Evolutionary conservation across 2,329 filamentous ascomycete genomes (phyloP).

Genomic region (Ophiobolus disseminans): DNA sequence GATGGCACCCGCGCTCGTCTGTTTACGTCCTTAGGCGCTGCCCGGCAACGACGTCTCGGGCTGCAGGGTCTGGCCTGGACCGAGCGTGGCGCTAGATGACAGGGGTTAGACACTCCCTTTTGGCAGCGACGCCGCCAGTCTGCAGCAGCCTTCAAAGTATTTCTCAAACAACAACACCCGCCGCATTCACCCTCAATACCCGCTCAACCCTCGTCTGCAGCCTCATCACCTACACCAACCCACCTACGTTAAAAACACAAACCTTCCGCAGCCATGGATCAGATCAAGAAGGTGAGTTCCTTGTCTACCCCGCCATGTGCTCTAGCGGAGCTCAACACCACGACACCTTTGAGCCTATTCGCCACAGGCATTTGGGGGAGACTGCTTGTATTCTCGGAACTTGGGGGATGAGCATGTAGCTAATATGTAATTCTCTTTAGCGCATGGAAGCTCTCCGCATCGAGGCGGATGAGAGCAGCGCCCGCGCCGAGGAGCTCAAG

Average conservation of each 20-base stretch:
- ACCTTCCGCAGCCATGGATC: constrained; percentile 68
- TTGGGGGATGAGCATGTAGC: constrained; percentile 10
- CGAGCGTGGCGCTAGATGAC: not conserved
- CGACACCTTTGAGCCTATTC: too few species aligned
- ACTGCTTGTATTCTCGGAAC: too few species aligned
- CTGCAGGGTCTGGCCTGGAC: not conserved
- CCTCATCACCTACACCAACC: constrained; percentile 10
- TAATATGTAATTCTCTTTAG: constrained; percentile 57
- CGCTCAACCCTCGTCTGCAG: constrained; percentile 5
- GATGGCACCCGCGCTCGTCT: constrained; percentile 11
- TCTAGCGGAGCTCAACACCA: constrained; percentile 18
- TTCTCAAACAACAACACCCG: constrained; percentile 33
- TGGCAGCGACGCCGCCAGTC: not conserved
- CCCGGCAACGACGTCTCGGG: too few species aligned
- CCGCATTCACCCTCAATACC: constrained; percentile 14
- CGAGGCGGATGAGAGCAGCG: constrained; percentile 85
- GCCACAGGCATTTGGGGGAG: too few species aligned
- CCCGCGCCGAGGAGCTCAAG: constrained; percentile 87
- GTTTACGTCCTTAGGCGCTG: constrained; percentile 33
- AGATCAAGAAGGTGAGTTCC: constrained; percentile 83
- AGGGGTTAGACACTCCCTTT: not conserved
- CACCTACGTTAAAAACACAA: constrained; percentile 9
- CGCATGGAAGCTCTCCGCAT: constrained; percentile 95
- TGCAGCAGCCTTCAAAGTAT: constrained; percentile 17
- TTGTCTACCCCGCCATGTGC: constrained; percentile 46